Percentiles rank a stretch among this genome's conserved stretches.
Conservation (phyloP, 305 asterid species). For the Ilex paraguariensis region DNA sequence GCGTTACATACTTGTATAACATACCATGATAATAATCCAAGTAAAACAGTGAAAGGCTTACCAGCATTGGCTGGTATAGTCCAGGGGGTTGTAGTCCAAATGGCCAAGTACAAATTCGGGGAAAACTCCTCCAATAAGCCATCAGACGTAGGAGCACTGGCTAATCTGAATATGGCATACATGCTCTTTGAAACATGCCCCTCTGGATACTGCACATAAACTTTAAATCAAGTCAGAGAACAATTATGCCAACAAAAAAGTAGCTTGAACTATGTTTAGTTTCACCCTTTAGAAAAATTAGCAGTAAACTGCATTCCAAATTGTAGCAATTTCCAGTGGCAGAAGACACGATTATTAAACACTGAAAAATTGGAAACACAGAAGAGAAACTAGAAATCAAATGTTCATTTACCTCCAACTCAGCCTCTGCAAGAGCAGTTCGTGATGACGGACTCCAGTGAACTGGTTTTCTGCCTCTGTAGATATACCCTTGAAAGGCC, state of each 20-base stretch:
- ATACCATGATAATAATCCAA: not conserved
- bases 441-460: slow-evolving; percentile 99
- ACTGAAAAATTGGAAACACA: not conserved
- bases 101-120: slow-evolving; percentile 75
- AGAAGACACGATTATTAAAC: too few species aligned
- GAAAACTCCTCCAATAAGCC: slow-evolving; percentile 53
- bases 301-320: too few species aligned
- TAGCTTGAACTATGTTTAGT: not conserved
- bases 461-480: slow-evolving; percentile 97
- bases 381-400: slow-evolving; percentile 7
- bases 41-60: slow-evolving; percentile 25
- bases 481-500: slow-evolving; percentile 84
- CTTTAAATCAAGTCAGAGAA: slow-evolving; percentile 13
- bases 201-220: slow-evolving; percentile 80
- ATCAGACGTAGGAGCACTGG: slow-evolving; percentile 44
- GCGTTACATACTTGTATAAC: not conserved
- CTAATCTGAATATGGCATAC: slow-evolving; percentile 71
- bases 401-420: slow-evolving; percentile 74
- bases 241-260: not conserved
- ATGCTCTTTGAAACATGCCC: slow-evolving; percentile 94
- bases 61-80: slow-evolving; percentile 98
- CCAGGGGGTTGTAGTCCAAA: slow-evolving; percentile 99
- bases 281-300: too few species aligned
- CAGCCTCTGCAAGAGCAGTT: slow-evolving; percentile 99
- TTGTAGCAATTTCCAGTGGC: too few species aligned